Percentiles rank a stretch among this genome's conserved stretches.
These are phyloP conservation scores for Ustilago sp. DNA, from an alignment of 1,284 basidiomycete genomes.

Conservation along the genomic window DNA sequence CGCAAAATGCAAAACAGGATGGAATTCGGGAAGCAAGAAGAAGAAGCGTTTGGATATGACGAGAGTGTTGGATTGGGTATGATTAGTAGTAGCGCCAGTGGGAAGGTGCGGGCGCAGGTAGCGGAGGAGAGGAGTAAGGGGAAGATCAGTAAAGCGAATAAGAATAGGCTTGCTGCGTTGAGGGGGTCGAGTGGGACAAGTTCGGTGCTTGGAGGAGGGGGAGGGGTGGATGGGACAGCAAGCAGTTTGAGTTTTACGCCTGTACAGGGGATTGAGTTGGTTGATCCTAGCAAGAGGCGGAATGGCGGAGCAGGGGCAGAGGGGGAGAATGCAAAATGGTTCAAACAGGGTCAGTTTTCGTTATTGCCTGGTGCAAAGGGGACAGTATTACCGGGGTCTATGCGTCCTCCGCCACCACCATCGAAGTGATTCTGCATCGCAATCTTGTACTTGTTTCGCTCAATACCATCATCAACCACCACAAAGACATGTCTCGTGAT, in stretches of 20 bases:
- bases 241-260: conserved; percentile 95
- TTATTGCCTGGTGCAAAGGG: conserved; percentile 51
- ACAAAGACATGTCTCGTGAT: neutral
- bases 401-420: conserved; percentile 32
- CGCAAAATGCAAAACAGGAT: conserved; percentile 97
- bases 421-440: conserved; percentile 9
- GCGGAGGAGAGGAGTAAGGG: conserved; percentile 91
- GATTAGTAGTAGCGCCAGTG: conserved; percentile 82
- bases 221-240: conserved; percentile 76
- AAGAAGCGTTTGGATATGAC: conserved; percentile 95
- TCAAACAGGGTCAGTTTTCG: conserved; percentile 68
- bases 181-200: conserved; percentile 64
- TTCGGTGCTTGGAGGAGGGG: conserved; percentile 37
- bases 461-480: neutral
- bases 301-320: conserved; percentile 37
- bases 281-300: conserved; percentile 67
- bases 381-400: conserved; percentile 25
- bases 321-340: conserved; percentile 71
- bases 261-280: conserved; percentile 78
- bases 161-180: conserved; percentile 75
- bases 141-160: conserved; percentile 96
- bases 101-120: conserved; percentile 85
- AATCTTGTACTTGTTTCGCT: conserved; percentile 24
- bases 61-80: conserved; percentile 97
- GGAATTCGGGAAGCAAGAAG: conserved; percentile 93